Evolutionary conservation across 345 rosid genomes (phyloP).

Genomic region (Clarkia xantiana): DNA sequence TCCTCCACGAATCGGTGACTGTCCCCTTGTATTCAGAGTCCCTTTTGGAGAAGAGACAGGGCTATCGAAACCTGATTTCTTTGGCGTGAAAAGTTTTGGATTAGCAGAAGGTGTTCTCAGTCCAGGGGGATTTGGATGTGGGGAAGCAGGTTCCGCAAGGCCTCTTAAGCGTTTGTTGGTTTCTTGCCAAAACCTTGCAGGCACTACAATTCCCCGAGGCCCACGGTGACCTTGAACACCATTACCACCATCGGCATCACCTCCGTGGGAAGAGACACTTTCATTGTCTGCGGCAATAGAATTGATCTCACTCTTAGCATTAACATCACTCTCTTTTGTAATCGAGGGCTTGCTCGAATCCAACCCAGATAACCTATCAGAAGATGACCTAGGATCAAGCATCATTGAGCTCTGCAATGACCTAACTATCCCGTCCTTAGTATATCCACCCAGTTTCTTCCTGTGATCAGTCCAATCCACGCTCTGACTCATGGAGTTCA

Average conservation of each 20-base stretch:
- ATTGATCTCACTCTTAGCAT: slow-evolving; percentile 4
- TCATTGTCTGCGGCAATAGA: slow-evolving; percentile 59
- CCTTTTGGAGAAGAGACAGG: slow-evolving; percentile 49
- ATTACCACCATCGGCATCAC: slow-evolving; percentile 11
- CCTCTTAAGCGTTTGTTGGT: slow-evolving; percentile 28
- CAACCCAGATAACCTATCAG: slow-evolving; percentile 31
- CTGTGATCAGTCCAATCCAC: slow-evolving; percentile 42
- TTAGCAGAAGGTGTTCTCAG: slow-evolving; percentile 18
- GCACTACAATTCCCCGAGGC: slow-evolving; percentile 24
- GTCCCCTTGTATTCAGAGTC: slow-evolving; percentile 31
- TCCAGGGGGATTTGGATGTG: slow-evolving; percentile 20
- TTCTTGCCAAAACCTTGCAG: slow-evolving; percentile 47
- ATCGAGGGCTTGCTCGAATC: slow-evolving; percentile 30
- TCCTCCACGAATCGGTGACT: slow-evolving; percentile 46
- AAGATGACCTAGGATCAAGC: slow-evolving; percentile 39
- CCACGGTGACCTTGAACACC: slow-evolving; percentile 20
- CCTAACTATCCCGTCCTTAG: slow-evolving; percentile 36
- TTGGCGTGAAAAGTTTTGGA: slow-evolving; percentile 26
- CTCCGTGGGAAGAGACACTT: slow-evolving; percentile 60
- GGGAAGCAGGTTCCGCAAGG: slow-evolving; percentile 31
- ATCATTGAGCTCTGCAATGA: slow-evolving; percentile 42
- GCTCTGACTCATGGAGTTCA: slow-evolving; percentile 44
- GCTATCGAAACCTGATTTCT: slow-evolving; percentile 34
- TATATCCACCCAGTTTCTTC: slow-evolving; percentile 36
- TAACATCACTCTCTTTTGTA: slow-evolving; percentile 18